Conservation (phyloP, 2,329 filamentous ascomycete species). For the Ramularia collo-cygni region DNA sequence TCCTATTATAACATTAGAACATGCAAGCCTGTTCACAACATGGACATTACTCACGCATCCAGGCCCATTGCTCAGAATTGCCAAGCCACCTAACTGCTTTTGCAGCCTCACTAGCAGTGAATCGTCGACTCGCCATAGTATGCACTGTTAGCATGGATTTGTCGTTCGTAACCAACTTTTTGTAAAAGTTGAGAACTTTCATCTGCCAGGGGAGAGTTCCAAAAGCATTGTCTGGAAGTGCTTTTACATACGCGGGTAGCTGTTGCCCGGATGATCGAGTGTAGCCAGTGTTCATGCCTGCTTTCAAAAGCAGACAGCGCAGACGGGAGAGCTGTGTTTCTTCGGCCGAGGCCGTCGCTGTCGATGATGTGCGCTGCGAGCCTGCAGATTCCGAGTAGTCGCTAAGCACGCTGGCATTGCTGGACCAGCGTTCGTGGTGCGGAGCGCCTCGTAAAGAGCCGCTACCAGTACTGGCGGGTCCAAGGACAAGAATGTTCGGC, state of each 20-base stretch:
- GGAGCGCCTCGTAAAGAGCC: slow-evolving; percentile 35
- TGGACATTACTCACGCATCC: slow-evolving; percentile 45
- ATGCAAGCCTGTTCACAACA: not conserved
- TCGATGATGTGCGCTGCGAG: slow-evolving; percentile 61
- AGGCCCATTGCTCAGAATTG: slow-evolving; percentile 64
- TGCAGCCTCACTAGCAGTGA: slow-evolving; percentile 68
- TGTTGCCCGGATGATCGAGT: slow-evolving; percentile 51
- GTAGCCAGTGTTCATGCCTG: slow-evolving; percentile 79
- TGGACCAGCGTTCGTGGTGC: slow-evolving; percentile 71
- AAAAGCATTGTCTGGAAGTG: slow-evolving; percentile 69
- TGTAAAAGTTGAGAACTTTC: slow-evolving; percentile 69
- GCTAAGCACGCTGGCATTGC: slow-evolving; percentile 66
- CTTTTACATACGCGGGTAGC: slow-evolving; percentile 69
- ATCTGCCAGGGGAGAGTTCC: slow-evolving; percentile 65
- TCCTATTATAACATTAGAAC: slow-evolving; percentile 21
- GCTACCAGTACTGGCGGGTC: slow-evolving; percentile 50
- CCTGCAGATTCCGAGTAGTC: slow-evolving; percentile 64
- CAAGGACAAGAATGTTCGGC: slow-evolving; percentile 83
- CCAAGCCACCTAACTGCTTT: slow-evolving; percentile 73
- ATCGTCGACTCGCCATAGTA: slow-evolving; percentile 53
- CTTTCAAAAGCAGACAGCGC: slow-evolving; percentile 72
- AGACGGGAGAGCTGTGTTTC: slow-evolving; percentile 71
- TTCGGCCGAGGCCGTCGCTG: slow-evolving; percentile 60
- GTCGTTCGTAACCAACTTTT: slow-evolving; percentile 69
- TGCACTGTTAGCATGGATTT: slow-evolving; percentile 53